Evolutionary conservation across 1,284 basidiomycete species (phyloP), one percentile per base, ranked within the genome.

Genomic region (Pseudozyma tsukubaensis): DNA sequence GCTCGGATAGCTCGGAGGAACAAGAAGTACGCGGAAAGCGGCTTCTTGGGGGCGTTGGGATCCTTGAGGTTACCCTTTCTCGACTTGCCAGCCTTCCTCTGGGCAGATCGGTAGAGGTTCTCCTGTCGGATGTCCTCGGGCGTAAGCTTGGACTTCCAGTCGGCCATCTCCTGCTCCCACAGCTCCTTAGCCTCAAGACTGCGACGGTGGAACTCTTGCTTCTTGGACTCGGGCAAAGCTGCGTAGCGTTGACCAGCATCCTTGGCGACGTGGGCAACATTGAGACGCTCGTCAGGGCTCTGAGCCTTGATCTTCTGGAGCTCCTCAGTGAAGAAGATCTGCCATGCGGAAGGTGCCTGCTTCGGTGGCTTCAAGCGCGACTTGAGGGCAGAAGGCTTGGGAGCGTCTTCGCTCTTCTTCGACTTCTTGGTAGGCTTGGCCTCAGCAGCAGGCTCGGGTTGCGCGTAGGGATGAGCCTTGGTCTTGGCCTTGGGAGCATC

Each of bases 281-380:
- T 97, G 52, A 97, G 89, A 86, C 95, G 94, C 60, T 83, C 83
- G 16, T 74, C 77, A 6, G 79, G 77, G 37, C 79, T 72, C 40
- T 77, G 72, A 0, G 90, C 89, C 86, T 94, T 94, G 51, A 81
- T 79, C 85, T 94, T 93, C 81, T 91, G 89, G 76, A 97, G 93
- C 90, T 94, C 94, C 85, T 97, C 94, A 40, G 93, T 94, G 85
- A 97, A 97, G 87, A 94, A 97, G 55, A 97, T 89, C 86, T 97
- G 94, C 94, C 94, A 97, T 45, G 94, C 93, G 6, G 93, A 95
- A 6, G 93, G 94, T 13, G 94, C 93, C 80, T 95, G 89, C 86
- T 95, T 95, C 47, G 94, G 94, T 36, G 93, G 94, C 64, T 91
- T 91, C 62, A 97, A 88, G 29, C 86, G 86, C 11, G 88, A 88